phyloP scores from a whole-genome alignment of 371 early-diverging fungal genomes.

The Haplosporangium sp. region DNA sequence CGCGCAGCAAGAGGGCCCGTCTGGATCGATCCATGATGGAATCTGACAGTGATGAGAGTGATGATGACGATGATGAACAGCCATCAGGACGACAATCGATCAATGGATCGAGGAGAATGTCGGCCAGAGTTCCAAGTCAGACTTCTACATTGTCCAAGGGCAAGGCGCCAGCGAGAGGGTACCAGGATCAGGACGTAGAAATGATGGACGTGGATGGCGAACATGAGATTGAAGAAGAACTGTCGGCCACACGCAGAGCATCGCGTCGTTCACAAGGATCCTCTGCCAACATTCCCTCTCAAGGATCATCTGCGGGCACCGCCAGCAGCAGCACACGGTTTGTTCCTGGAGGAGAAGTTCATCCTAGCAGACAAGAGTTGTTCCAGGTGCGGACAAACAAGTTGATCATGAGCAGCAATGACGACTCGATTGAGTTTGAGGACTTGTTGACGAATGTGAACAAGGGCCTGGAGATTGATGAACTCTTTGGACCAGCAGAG shows the following conservation, averaged over 20 bases:
- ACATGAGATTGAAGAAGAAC: slow-evolving; percentile 59
- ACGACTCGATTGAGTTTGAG: slow-evolving; percentile 56
- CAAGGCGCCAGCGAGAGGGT: slow-evolving; percentile 34
- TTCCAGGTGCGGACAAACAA: slow-evolving; percentile 27
- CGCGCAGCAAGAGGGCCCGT: slow-evolving; percentile 59
- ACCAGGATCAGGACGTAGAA: slow-evolving; percentile 56
- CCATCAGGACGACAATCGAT: slow-evolving; percentile 3
- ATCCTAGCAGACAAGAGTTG: slow-evolving; percentile 35
- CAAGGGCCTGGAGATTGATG: slow-evolving; percentile 45
- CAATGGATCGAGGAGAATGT: slow-evolving; percentile 11
- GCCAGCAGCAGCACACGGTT: slow-evolving; percentile 5
- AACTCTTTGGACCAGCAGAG: slow-evolving; percentile 58
- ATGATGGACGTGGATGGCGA: slow-evolving; percentile 53
- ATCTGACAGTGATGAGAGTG: slow-evolving; percentile 54
- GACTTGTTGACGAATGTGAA: slow-evolving; percentile 60
- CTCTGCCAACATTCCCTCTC: slow-evolving; percentile 23
- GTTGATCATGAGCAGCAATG: slow-evolving; percentile 39
- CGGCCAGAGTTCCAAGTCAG: slow-evolving; percentile 2
- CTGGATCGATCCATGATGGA: slow-evolving; percentile 41
- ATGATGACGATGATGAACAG: slow-evolving; percentile 54
- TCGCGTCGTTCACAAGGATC: slow-evolving; percentile 32
- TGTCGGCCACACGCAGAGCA: slow-evolving; percentile 39
- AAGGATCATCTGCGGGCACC: slow-evolving; percentile 26
- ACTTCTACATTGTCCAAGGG: slow-evolving; percentile 20
- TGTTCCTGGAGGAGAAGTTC: slow-evolving; percentile 45